These are phyloP conservation scores for Thermoascus crustaceus DNA, from an alignment of 2,329 filamentous ascomycete species.

Conservation along the genomic window DNA sequence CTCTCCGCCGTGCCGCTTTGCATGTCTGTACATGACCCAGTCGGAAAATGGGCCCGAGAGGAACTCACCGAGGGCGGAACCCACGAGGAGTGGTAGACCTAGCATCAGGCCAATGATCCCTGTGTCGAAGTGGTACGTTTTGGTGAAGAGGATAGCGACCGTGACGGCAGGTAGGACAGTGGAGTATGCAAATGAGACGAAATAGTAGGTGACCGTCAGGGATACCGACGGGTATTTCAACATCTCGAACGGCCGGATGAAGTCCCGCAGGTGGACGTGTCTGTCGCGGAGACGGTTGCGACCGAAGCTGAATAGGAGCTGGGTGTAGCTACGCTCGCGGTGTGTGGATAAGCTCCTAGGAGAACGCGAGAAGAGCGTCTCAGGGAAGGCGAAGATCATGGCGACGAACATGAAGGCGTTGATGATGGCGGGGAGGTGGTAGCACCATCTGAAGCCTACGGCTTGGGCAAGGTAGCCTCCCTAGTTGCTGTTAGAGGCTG, in stretches of 20 bases:
- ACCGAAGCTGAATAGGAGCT: background rate
- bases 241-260: conserved; percentile 14
- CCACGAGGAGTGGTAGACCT: conserved; percentile 17
- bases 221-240: conserved; percentile 13
- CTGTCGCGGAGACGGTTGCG: background rate
- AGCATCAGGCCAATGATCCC: conserved; percentile 17
- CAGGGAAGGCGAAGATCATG: conserved; percentile 8
- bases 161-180: conserved; percentile 32
- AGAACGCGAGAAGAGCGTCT: conserved; percentile 3
- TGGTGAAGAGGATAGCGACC: conserved; percentile 51
- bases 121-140: conserved; percentile 38
- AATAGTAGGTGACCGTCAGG: conserved; percentile 15
- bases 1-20: conserved; percentile 18
- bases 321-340: background rate
- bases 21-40: conserved; percentile 19
- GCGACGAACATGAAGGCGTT: conserved; percentile 9
- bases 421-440: conserved; percentile 9
- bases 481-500: no score
- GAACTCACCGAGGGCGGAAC: conserved; percentile 18
- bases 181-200: conserved; percentile 18
- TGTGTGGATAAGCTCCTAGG: background rate
- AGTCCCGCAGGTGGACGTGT: conserved; percentile 9
- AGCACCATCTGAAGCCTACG: conserved; percentile 3
- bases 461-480: conserved; percentile 3
- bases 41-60: conserved; percentile 21